Percentiles rank a stretch among this genome's conserved stretches.
These are phyloP conservation scores for Rhodotorula sp. DNA, from an alignment of 1,284 basidiomycete genomes.

Conservation along the genomic window DNA sequence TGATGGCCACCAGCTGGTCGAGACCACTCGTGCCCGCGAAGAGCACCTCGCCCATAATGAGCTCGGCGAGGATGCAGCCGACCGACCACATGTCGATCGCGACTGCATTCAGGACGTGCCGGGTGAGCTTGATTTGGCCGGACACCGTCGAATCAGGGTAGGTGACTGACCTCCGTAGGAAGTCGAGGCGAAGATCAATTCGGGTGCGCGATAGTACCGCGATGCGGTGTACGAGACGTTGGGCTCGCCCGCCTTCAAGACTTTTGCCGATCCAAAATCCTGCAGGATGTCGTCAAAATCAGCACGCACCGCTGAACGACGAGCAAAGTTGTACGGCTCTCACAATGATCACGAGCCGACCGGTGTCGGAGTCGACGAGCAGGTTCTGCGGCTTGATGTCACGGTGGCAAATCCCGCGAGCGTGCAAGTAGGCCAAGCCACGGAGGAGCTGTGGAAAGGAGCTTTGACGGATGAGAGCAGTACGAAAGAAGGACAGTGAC, in stretches of 20 bases:
- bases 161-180: slow-evolving; percentile 76
- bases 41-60: slow-evolving; percentile 95
- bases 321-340: background rate
- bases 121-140: background rate
- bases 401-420: slow-evolving; percentile 72
- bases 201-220: slow-evolving; percentile 94
- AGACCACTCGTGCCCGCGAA: slow-evolving; percentile 95
- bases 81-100: slow-evolving; percentile 90
- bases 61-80: slow-evolving; percentile 98
- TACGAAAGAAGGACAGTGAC: background rate
- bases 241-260: slow-evolving; percentile 85
- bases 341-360: slow-evolving; percentile 49
- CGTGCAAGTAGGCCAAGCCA: slow-evolving; percentile 95
- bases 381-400: slow-evolving; percentile 99
- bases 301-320: no score
- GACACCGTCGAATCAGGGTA: no score
- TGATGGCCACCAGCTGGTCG: slow-evolving; percentile 98
- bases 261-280: slow-evolving; percentile 99
- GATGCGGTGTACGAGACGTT: slow-evolving; percentile 99
- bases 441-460: slow-evolving; percentile 68
- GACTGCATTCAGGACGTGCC: background rate
- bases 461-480: background rate
- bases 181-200: slow-evolving; percentile 98
- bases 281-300: slow-evolving; percentile 71
- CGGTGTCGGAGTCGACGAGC: slow-evolving; percentile 88